Percentiles rank a stretch among this genome's conserved stretches.
These are phyloP conservation scores for Microsporum audouinii DNA, from an alignment of 2,329 filamentous ascomycete genomes.

Conservation along the genomic window DNA sequence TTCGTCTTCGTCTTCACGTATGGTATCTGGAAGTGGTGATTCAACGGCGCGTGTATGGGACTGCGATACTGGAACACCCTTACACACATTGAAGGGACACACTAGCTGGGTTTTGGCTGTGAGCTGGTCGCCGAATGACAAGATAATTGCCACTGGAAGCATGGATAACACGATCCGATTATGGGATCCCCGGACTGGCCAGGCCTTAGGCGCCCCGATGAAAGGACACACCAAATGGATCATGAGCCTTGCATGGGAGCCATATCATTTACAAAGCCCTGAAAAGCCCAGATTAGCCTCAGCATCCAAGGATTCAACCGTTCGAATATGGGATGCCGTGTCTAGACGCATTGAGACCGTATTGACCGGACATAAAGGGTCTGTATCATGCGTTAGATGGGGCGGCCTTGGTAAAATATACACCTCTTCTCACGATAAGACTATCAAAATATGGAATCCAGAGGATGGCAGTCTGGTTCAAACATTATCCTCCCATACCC, in stretches of 20 bases:
- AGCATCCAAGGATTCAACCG: constrained; percentile 78
- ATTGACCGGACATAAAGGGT: constrained; percentile 76
- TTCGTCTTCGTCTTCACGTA: constrained; percentile 59
- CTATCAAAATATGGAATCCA: constrained; percentile 80
- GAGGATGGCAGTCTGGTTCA: constrained; percentile 67
- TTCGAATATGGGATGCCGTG: constrained; percentile 76
- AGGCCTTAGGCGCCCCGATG: constrained; percentile 56
- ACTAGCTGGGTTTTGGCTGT: constrained; percentile 83
- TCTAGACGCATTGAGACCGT: constrained; percentile 69
- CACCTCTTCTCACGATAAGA: constrained; percentile 81
- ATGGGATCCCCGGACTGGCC: constrained; percentile 77
- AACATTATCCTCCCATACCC: constrained; percentile 69
- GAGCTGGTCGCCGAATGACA: constrained; percentile 74
- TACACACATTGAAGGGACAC: constrained; percentile 72
- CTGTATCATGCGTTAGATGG: constrained; percentile 86
- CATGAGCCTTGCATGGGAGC: constrained; percentile 81
- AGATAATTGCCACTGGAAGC: constrained; percentile 71
- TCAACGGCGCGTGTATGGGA: constrained; percentile 90
- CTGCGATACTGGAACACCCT: constrained; percentile 65
- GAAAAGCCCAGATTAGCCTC: constrained; percentile 72
- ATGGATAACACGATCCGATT: constrained; percentile 88
- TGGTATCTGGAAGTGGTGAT: constrained; percentile 85
- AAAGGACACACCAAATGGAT: constrained; percentile 87
- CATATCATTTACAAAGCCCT: constrained; percentile 67
- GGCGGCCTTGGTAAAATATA: constrained; percentile 80